phyloP scores from a whole-genome alignment of 768 basidiomycete genomes.

The Erythrobasidium yunnanense region DNA sequence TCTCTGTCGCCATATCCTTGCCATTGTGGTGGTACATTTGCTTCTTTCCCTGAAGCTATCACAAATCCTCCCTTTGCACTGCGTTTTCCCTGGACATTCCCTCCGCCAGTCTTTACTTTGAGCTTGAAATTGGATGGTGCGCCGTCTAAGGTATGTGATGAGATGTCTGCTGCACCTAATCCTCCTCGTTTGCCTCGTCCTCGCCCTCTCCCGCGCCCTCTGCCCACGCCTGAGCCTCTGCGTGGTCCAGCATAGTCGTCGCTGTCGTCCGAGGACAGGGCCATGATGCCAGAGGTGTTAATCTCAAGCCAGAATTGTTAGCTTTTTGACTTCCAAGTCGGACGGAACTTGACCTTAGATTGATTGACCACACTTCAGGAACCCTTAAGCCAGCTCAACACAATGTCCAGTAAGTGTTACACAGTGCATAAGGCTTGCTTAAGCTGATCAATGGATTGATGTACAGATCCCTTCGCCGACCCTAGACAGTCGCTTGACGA shows the following conservation, averaged over 20 bases:
- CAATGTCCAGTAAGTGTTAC: background rate
- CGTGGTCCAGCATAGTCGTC: constrained; percentile 16
- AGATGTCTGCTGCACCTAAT: no score
- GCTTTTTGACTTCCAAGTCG: no score
- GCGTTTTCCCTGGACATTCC: constrained; percentile 5
- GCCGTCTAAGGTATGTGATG: background rate
- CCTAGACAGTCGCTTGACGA: background rate
- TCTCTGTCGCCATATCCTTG: constrained; percentile 30
- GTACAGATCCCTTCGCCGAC: background rate
- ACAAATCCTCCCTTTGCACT: constrained; percentile 2
- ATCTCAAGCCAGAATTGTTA: background rate
- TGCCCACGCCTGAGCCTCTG: background rate
- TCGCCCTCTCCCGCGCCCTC: background rate
- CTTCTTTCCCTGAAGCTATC: constrained; percentile 19
- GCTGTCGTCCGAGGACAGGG: background rate
- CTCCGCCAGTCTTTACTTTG: constrained; percentile 19
- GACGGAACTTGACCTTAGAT: background rate
- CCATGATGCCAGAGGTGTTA: background rate
- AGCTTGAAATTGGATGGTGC: constrained; percentile 21
- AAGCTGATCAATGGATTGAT: no score
- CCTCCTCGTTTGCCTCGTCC: background rate
- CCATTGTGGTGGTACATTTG: constrained; percentile 25
- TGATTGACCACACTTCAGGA: background rate
- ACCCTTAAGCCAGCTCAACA: no score
- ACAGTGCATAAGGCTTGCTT: no score